Evolutionary conservation across 768 basidiomycete species (phyloP), one percentile per base, ranked within the genome.

Genomic region (Mycena alexandri): DNA sequence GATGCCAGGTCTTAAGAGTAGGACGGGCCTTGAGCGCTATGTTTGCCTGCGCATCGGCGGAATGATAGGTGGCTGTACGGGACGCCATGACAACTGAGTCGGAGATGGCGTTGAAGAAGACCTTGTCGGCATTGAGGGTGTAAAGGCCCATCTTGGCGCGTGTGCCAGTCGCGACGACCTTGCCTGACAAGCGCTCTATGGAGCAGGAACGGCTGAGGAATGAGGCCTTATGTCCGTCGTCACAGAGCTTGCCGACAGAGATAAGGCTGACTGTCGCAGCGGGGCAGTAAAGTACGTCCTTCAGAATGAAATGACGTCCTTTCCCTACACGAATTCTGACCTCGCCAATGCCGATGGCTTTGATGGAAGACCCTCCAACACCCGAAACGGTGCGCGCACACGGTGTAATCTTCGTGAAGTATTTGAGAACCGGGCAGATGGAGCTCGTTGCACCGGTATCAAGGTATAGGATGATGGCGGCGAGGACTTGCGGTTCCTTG

Each of bases 381-480:
- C 57, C 46, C n/a, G 46, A 47, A 10, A 59, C 34, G 34, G 16
- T 56, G 6, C 55, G 55, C 14, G 11, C 44, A 25, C 55, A 56
- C 19, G 25, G 24, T 11, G 42, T 56, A 25, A 56, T 56, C 29
- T 56, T 56, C 14, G 42, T 56, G 17, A 56, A 56, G 55, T 56
- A 29, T 19, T 56, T 24, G 55, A 44, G 41, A 41, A 29, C 29
- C 3, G 55, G 55, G 14, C 55, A 56, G 24, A 56, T 56, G 16
- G 55, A 56, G 55, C 55, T 56, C 14, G 55, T 56, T 9, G 55
- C 55, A 25, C 55, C 55, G 6, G 55, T 56, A 17, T 56, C 55
- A 8, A 56, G 24, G 55, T 56, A 56, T 1, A 56, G 55, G 17
- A 29, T 44, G 42, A 51, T 10, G 16, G 47, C n/a, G 5, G 21